phyloP scores from a whole-genome alignment of 78 protist genomes.

The Guillardia theta region DNA sequence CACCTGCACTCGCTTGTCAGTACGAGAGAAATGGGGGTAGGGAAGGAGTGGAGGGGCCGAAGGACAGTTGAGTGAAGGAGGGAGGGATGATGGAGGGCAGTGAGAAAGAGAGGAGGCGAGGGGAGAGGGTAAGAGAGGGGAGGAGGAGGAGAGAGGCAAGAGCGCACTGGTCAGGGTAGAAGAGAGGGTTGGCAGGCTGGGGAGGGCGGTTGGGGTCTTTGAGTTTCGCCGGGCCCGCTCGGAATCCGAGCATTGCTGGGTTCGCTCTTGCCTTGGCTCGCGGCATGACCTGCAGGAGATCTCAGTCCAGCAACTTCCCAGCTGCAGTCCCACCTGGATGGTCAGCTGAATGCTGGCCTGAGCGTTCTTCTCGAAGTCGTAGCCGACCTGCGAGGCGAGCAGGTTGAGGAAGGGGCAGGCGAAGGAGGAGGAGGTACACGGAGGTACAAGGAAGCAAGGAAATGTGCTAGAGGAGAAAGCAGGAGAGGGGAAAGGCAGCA shows the following conservation, averaged over 20 bases:
- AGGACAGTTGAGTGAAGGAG: too few species aligned
- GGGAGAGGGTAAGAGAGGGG: background rate
- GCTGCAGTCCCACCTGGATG: background rate
- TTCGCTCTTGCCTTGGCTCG: background rate
- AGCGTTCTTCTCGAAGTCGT: background rate
- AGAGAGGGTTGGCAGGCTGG: slow-evolving; percentile 34
- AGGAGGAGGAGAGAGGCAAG: background rate
- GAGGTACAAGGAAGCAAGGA: background rate
- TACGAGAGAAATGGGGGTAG: too few species aligned
- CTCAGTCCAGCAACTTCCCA: too few species aligned
- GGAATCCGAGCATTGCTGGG: background rate
- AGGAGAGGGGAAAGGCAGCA: background rate
- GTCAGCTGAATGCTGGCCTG: background rate
- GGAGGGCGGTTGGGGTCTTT: background rate
- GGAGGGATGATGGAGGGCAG: too few species aligned
- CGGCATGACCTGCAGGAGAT: background rate
- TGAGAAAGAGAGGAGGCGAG: background rate
- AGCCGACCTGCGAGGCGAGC: slow-evolving; percentile 6
- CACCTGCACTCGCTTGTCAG: background rate
- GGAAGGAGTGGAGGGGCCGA: too few species aligned
- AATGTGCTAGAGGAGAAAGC: background rate
- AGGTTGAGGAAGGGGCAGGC: background rate
- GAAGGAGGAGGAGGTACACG: background rate
- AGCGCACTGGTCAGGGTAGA: background rate
- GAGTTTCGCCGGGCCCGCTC: slow-evolving; percentile 16